Evolutionary conservation across 2,329 filamentous ascomycete genomes (phyloP).

Genomic region (Phoma herbarum): DNA sequence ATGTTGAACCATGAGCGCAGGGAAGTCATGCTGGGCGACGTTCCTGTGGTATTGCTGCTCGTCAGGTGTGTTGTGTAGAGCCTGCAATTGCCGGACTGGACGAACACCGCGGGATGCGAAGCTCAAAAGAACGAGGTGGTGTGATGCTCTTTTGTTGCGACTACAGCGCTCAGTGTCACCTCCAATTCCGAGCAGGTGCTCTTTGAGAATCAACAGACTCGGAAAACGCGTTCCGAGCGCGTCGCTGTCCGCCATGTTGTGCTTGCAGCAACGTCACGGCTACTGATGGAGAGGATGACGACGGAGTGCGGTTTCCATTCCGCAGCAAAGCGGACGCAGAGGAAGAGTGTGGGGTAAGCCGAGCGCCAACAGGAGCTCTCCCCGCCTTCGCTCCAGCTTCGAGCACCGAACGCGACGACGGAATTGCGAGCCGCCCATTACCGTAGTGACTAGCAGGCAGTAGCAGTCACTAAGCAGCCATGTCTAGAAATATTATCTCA

Average conservation of each 20-base stretch:
- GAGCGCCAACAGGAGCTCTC: slow-evolving; percentile 21
- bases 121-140: slow-evolving; percentile 5
- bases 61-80: neutral
- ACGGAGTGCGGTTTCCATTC: slow-evolving; percentile 39
- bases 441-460: slow-evolving; percentile 31
- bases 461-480: slow-evolving; percentile 22
- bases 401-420: slow-evolving; percentile 23
- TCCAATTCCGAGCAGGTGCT: slow-evolving; percentile 12
- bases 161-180: slow-evolving; percentile 1
- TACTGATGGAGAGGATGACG: slow-evolving; percentile 38
- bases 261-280: slow-evolving; percentile 27
- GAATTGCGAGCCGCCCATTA: slow-evolving; percentile 44
- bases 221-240: slow-evolving; percentile 25
- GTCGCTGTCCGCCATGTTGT: slow-evolving; percentile 15
- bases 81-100: slow-evolving; percentile 7
- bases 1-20: slow-evolving; percentile 67
- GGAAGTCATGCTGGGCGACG: slow-evolving; percentile 41
- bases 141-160: slow-evolving; percentile 4
- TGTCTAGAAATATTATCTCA: slow-evolving; percentile 24
- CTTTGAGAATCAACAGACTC: slow-evolving; percentile 13
- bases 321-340: slow-evolving; percentile 30
- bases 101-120: neutral
- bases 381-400: slow-evolving; percentile 28
- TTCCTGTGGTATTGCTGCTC: neutral
- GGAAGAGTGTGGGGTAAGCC: slow-evolving; percentile 36